Base-by-base conservation (phyloP, 805 yeast species). In the Nakazawaea sp. region DNA sequence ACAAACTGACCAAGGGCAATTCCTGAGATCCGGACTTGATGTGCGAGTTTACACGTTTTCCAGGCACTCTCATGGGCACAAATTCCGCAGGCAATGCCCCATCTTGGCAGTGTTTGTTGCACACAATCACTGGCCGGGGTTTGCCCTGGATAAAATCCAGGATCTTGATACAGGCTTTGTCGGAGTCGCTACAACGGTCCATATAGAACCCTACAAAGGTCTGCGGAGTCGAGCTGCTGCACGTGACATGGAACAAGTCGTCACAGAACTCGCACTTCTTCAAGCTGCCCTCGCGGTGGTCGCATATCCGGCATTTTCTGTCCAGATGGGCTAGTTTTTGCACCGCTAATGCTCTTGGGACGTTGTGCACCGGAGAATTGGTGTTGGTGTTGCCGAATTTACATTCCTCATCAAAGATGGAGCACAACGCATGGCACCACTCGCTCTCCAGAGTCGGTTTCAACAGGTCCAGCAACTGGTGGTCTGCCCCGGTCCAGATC, bases 401-500 rank as follows among this genome's bases (percentile, higher is more conserved):
- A 4, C 69, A 52, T n/a, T 61, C 58, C 4, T 70, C 57, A 20
- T 62, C 60, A 51, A 78, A 78, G 0, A 82, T 34, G 0, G 89
- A 79, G 58, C 97, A 88, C 2, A 73, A 43, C 3, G 81, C 59
- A 61, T 88, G 96, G 24, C 78, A 76, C 96, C 96, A 88, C 40
- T 68, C 64, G 1, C 84, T 84, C 38, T 67, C 72, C 4, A 51
- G 46, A 0, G 92, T 76, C n/a, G 86, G 66, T 49, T 83, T 82
- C 47, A 86, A 53, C 21, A 78, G 84, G 47, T 81, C 89, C 0
- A 84, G 78, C 20, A 77, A 83, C 46, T 81, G 89, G n/a, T n/a
- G n/a, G n/a, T n/a, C n/a, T n/a, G n/a, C n/a, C n/a, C n/a, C n/a
- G n/a, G n/a, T n/a, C n/a, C n/a, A n/a, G n/a, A n/a, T n/a, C n/a